A percentile compares a stretch with the other conserved stretches of the same genome.
Conservation (phyloP, 768 basidiomycete genomes). For the Candolleomyces eurysporus region DNA sequence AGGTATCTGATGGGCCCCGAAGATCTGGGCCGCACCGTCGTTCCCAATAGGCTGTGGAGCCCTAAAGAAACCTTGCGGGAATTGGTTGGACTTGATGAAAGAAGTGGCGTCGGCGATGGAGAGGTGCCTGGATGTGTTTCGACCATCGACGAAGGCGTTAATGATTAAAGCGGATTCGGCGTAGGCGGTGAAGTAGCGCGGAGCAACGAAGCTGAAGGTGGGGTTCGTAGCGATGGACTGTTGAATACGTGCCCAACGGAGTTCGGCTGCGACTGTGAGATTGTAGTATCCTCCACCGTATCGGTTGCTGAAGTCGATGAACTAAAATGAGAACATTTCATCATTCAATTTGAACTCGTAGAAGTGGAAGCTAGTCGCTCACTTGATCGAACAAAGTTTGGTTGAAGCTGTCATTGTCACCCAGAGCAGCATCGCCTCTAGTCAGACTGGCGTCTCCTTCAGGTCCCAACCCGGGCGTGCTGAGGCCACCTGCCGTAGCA, state of each 20-base stretch:
- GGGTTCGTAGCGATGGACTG: conserved; percentile 18
- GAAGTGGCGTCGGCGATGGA: conserved; percentile 12
- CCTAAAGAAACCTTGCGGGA: conserved; percentile 14
- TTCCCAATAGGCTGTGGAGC: background rate
- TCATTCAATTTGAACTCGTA: background rate
- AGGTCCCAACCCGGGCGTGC: conserved; percentile 4
- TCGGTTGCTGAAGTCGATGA: conserved; percentile 9
- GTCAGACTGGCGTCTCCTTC: conserved; percentile 10
- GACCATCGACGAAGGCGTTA: conserved; percentile 8
- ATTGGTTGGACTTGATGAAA: conserved; percentile 14
- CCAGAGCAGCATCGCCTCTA: conserved; percentile 1
- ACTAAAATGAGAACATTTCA: background rate
- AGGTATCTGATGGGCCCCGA: conserved; percentile 9
- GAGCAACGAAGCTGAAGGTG: conserved; percentile 6
- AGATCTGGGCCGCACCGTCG: conserved; percentile 6
- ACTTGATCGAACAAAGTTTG: conserved; percentile 5
- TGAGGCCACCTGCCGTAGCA: conserved; percentile 8
- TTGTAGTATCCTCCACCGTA: conserved; percentile 12
- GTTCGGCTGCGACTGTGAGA: conserved; percentile 9
- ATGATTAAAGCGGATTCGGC: conserved; percentile 10
- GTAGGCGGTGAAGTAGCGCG: conserved; percentile 10
- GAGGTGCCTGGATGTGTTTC: conserved; percentile 9
- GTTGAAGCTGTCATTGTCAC: conserved; percentile 8
- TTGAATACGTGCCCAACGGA: conserved; percentile 2
- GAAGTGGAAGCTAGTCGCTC: background rate